Conservation (phyloP, 164 flowering plant species). For the Brasenia schreberi region DNA sequence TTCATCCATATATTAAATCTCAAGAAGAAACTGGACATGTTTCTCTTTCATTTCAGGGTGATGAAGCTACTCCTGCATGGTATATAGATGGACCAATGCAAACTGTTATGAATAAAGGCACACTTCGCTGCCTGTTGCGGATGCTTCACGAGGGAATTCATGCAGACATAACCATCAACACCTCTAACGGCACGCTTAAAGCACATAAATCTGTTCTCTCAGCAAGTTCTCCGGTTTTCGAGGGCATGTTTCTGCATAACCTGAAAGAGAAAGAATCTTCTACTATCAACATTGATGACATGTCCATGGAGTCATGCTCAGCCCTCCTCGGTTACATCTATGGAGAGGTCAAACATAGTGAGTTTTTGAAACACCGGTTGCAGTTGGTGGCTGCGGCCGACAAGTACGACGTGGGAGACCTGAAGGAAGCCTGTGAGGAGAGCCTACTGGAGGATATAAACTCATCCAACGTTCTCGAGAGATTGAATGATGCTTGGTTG, state of each 20-base stretch:
- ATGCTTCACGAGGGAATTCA: conserved; percentile 77
- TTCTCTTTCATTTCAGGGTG: conserved; percentile 34
- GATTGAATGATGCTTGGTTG: conserved; percentile 88
- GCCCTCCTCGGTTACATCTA: conserved; percentile 69
- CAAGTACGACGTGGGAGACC: conserved; percentile 64
- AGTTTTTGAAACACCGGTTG: conserved; percentile 79
- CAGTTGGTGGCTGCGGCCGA: conserved; percentile 75
- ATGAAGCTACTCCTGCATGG: conserved; percentile 60
- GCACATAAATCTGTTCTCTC: conserved; percentile 81
- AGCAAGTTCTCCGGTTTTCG: conserved; percentile 80
- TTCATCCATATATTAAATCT: too few species aligned
- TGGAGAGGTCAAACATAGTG: conserved; percentile 69
- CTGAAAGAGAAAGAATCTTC: conserved; percentile 82
- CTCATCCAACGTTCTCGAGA: conserved; percentile 72
- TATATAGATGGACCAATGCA: conserved; percentile 48
- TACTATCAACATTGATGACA: conserved; percentile 61
- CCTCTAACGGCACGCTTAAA: conserved; percentile 46
- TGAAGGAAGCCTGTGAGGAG: conserved; percentile 74
- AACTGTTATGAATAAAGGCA: conserved; percentile 30
- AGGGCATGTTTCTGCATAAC: conserved; percentile 70
- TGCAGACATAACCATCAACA: conserved; percentile 71
- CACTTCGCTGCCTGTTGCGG: conserved; percentile 58
- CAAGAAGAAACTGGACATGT: neutral
- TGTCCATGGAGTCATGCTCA: conserved; percentile 60
- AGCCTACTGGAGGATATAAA: conserved; percentile 83